Evolutionary conservation across 2,329 filamentous ascomycete species (phyloP).

Genomic region (Colletotrichum tropicicola): DNA sequence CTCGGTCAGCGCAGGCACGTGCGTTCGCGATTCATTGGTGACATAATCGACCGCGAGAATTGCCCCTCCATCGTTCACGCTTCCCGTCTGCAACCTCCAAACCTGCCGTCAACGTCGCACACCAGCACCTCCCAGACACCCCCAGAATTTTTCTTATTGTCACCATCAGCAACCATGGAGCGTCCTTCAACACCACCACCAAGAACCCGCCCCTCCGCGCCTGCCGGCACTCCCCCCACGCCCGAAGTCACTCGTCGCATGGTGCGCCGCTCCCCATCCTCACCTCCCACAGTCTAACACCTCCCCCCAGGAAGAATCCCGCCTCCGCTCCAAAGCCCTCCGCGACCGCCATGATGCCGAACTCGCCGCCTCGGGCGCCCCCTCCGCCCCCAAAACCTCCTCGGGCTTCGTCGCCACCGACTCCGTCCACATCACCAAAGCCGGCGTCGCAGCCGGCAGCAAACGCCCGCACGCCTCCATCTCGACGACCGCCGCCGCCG

Average conservation of each 20-base stretch:
- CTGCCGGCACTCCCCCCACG: constrained; percentile 56
- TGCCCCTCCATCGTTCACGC: constrained; percentile 21
- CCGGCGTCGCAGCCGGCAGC: constrained; percentile 55
- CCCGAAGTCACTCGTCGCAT: constrained; percentile 65
- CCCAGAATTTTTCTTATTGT: no score
- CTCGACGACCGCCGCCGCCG: no score
- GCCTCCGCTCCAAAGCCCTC: constrained; percentile 88
- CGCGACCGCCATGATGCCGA: constrained; percentile 78
- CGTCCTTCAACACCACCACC: constrained; percentile 56
- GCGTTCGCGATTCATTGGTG: constrained; percentile 29
- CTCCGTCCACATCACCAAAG: constrained; percentile 63
- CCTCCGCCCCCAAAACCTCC: constrained; percentile 57
- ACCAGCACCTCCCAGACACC: background rate
- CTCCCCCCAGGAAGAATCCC: constrained; percentile 78
- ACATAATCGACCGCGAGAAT: constrained; percentile 27
- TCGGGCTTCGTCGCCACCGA: constrained; percentile 78
- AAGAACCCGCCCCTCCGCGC: constrained; percentile 38
- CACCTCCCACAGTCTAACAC: constrained; percentile 23
- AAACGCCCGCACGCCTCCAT: constrained; percentile 79
- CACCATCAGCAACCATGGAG: constrained; percentile 48
- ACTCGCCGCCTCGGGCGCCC: constrained; percentile 54
- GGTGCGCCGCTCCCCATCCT: constrained; percentile 46
- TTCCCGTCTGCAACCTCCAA: background rate
- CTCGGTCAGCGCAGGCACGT: constrained; percentile 25
- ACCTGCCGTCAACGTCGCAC: background rate